Evolutionary conservation across 2,329 filamentous ascomycete species (phyloP).

Genomic region (Verticillium nubilum): DNA sequence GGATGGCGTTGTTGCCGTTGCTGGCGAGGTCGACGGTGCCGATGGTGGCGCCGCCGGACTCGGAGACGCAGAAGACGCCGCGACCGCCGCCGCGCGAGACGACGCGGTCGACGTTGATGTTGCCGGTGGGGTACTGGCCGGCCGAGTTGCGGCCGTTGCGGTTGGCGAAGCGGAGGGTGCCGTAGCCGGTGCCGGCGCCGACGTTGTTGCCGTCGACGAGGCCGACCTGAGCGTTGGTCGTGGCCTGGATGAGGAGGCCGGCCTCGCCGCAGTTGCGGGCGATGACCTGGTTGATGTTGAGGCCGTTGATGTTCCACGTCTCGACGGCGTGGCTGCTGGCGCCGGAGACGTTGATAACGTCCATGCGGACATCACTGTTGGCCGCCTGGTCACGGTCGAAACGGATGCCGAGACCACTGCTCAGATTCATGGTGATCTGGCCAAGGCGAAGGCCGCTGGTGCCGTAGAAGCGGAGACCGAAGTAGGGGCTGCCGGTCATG

Average conservation of each 20-base stretch:
- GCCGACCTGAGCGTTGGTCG: slow-evolving; percentile 44
- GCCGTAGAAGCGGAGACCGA: slow-evolving; percentile 50
- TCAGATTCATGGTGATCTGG: slow-evolving; percentile 48
- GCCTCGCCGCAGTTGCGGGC: slow-evolving; percentile 49
- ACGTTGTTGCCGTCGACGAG: slow-evolving; percentile 53
- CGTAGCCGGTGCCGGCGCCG: slow-evolving; percentile 46
- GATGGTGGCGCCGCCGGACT: slow-evolving; percentile 49
- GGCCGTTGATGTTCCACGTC: slow-evolving; percentile 53
- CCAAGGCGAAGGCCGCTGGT: slow-evolving; percentile 42
- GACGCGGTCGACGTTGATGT: slow-evolving; percentile 47
- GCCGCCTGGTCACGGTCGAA: slow-evolving; percentile 50
- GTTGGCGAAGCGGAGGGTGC: slow-evolving; percentile 52
- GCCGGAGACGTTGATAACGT: slow-evolving; percentile 42
- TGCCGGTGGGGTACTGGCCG: slow-evolving; percentile 41
- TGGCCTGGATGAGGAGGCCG: slow-evolving; percentile 50
- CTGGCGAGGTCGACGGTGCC: slow-evolving; percentile 39
- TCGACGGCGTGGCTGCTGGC: slow-evolving; percentile 52
- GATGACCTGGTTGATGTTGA: slow-evolving; percentile 45
- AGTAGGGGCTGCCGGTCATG: slow-evolving; percentile 54
- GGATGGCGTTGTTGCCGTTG: slow-evolving; percentile 50
- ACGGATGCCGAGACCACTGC: slow-evolving; percentile 48
- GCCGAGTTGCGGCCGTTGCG: slow-evolving; percentile 43
- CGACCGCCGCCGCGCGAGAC: slow-evolving; percentile 51
- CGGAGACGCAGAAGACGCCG: slow-evolving; percentile 52
- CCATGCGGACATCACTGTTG: slow-evolving; percentile 50